phyloP scores from a whole-genome alignment of 2,329 filamentous ascomycete genomes.

The Microsporum ferrugineum region DNA sequence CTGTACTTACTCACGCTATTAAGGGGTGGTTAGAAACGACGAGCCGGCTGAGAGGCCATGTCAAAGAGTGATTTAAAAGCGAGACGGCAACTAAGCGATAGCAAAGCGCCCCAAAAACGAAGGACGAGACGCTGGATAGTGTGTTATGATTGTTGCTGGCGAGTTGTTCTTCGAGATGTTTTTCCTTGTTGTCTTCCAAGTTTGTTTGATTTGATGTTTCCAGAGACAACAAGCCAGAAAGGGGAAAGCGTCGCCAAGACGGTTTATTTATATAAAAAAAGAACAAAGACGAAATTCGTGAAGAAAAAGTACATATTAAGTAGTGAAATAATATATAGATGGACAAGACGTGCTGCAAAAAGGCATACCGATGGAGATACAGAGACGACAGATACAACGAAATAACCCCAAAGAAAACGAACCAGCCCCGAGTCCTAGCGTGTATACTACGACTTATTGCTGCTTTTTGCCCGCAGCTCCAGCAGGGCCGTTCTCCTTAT shows the following conservation, averaged over 20 bases:
- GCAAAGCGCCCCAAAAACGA: not conserved
- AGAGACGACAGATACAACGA: not conserved
- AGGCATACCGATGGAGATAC: constrained; percentile 1
- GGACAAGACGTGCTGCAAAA: not conserved
- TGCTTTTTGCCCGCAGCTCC: constrained; percentile 68
- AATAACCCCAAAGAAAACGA: not conserved
- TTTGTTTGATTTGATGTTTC: not conserved
- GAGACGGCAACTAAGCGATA: not conserved
- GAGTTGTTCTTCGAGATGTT: not conserved
- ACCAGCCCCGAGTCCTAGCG: not conserved
- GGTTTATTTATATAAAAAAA: not conserved
- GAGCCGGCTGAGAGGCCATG: not conserved
- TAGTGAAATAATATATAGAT: not conserved
- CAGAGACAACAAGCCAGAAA: not conserved
- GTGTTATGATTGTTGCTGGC: not conserved
- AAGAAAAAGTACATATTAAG: not conserved
- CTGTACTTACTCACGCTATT: not conserved
- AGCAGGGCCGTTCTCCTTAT: constrained; percentile 86
- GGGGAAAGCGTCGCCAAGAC: constrained; percentile 3
- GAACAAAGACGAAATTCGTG: not conserved
- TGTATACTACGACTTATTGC: constrained; percentile 13
- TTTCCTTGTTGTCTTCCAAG: not conserved
- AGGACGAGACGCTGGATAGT: not conserved
- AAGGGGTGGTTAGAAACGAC: not conserved
- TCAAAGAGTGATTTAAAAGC: not conserved